These are phyloP conservation scores for Exophiala sp. DNA, from an alignment of 2,329 filamentous ascomycete species.

Conservation along the genomic window DNA sequence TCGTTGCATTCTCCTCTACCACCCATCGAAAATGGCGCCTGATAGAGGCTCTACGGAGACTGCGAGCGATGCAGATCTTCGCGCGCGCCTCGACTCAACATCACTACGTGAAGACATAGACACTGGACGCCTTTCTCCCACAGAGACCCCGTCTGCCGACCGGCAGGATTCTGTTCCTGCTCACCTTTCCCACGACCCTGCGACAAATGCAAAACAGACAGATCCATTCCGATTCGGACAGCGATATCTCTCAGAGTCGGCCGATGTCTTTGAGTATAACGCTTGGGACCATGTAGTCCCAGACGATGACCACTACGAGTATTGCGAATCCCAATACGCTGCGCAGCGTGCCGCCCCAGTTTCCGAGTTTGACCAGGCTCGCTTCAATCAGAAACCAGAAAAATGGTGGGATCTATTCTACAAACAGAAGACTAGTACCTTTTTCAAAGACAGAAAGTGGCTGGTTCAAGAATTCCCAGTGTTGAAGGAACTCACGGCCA, in stretches of 20 bases:
- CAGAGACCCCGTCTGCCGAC: neutral
- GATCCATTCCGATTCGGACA: conserved; percentile 96
- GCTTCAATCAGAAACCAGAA: conserved; percentile 83
- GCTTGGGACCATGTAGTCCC: conserved; percentile 98
- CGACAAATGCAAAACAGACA: conserved; percentile 73
- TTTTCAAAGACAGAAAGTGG: conserved; percentile 99
- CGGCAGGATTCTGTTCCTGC: conserved; percentile 39
- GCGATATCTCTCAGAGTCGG: conserved; percentile 68
- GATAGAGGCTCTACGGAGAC: conserved; percentile 20
- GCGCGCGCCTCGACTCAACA: neutral
- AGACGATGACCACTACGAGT: conserved; percentile 79
- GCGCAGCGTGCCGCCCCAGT: conserved; percentile 82
- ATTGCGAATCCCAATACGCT: conserved; percentile 74
- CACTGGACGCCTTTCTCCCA: neutral
- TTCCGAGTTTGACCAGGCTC: conserved; percentile 82
- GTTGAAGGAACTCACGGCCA: conserved; percentile 65
- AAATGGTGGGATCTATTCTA: conserved; percentile 99
- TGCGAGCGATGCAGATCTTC: neutral
- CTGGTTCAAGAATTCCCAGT: conserved; percentile 91
- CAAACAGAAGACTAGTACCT: conserved; percentile 93
- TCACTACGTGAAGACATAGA: neutral
- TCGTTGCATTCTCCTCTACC: neutral
- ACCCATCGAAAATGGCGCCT: conserved; percentile 19
- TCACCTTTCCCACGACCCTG: conserved; percentile 65
- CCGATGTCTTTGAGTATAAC: conserved; percentile 90